Conservation (phyloP, 1,284 basidiomycete genomes). For the Trametes pubescens region DNA sequence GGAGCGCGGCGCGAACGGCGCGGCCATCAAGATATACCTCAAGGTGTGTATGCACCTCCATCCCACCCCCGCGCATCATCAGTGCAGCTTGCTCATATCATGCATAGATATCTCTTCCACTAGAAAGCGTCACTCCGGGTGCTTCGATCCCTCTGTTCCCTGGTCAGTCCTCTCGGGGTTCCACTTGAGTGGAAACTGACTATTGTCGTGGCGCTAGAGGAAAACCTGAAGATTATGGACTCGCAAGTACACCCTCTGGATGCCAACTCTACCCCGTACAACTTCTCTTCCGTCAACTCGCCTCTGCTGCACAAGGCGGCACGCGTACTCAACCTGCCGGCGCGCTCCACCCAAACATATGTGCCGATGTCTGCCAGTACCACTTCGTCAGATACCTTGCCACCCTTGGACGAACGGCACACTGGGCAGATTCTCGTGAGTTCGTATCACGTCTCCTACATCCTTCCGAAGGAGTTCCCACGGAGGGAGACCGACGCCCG, state of each 20-base stretch:
- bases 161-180: slow-evolving; percentile 50
- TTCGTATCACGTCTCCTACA: slow-evolving; percentile 77
- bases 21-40: slow-evolving; percentile 74
- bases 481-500: slow-evolving; percentile 45
- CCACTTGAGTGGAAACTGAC: not conserved
- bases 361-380: slow-evolving; percentile 56
- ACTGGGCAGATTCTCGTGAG: slow-evolving; percentile 79
- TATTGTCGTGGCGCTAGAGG: slow-evolving; percentile 57
- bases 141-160: slow-evolving; percentile 76
- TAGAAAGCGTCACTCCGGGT: slow-evolving; percentile 68
- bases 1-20: slow-evolving; percentile 68
- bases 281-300: slow-evolving; percentile 69
- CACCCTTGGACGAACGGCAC: slow-evolving; percentile 66
- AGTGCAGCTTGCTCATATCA: not conserved
- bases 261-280: slow-evolving; percentile 71
- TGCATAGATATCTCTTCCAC: slow-evolving; percentile 68
- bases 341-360: slow-evolving; percentile 67
- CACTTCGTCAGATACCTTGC: slow-evolving; percentile 45
- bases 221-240: slow-evolving; percentile 74
- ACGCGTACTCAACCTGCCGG: slow-evolving; percentile 69
- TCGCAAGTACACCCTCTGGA: slow-evolving; percentile 81
- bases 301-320: slow-evolving; percentile 74
- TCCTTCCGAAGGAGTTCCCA: slow-evolving; percentile 77
- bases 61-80: not conserved
- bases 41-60: slow-evolving; percentile 57